These are phyloP conservation scores for Ceratocystis albifundus DNA, from an alignment of 2,329 filamentous ascomycete genomes.

Conservation along the genomic window DNA sequence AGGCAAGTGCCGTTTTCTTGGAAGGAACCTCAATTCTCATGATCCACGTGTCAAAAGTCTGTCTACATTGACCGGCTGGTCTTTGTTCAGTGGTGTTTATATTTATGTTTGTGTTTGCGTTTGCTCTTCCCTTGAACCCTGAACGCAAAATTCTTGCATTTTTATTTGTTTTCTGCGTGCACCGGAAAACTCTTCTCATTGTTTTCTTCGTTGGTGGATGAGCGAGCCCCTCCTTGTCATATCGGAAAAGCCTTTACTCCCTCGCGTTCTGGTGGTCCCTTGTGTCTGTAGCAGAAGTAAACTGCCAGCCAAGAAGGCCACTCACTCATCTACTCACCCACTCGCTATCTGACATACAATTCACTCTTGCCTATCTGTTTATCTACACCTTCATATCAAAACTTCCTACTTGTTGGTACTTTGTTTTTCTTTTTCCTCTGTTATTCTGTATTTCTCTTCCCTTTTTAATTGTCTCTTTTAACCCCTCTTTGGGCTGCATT, in stretches of 20 bases:
- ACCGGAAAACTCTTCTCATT: neutral
- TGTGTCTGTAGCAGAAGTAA: too few species aligned
- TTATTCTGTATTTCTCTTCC: neutral
- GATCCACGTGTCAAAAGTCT: slow-evolving; percentile 7
- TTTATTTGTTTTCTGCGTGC: neutral
- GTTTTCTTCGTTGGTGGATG: neutral
- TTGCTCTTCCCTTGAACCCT: neutral
- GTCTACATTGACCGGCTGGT: neutral
- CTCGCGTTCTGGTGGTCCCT: too few species aligned
- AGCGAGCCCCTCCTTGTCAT: too few species aligned
- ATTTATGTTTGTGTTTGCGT: too few species aligned
- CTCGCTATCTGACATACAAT: too few species aligned
- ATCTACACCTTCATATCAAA: too few species aligned
- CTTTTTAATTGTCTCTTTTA: neutral
- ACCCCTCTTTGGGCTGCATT: slow-evolving; percentile 17
- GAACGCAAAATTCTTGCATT: neutral
- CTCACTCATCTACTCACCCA: too few species aligned
- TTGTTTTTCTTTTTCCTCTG: neutral
- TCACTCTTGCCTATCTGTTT: too few species aligned
- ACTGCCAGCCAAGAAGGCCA: too few species aligned
- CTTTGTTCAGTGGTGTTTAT: neutral
- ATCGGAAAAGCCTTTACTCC: too few species aligned
- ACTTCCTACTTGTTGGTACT: too few species aligned
- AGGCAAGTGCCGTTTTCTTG: too few species aligned
- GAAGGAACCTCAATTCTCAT: neutral